Percentiles rank a stretch among this genome's conserved stretches.
Conservation (phyloP, 1,284 basidiomycete species). For the Abortiporus biennis region DNA sequence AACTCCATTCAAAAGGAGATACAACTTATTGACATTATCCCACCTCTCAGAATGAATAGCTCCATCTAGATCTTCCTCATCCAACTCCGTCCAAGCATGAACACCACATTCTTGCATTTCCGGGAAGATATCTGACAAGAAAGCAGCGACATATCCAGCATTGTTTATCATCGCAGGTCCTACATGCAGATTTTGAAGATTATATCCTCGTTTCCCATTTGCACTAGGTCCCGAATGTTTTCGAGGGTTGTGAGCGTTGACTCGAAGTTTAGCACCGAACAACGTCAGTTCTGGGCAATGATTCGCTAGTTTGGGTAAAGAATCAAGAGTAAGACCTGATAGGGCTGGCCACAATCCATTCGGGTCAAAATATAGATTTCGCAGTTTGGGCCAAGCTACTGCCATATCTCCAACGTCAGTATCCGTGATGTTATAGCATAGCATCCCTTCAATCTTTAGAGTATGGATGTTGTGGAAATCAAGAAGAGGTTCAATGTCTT, state of each 20-base stretch:
- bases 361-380: neutral
- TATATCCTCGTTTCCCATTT: neutral
- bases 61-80: too few species aligned
- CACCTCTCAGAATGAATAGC: too few species aligned
- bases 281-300: neutral
- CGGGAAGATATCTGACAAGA: conserved; percentile 1
- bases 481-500: too few species aligned
- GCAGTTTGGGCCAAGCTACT: neutral
- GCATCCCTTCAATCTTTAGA: neutral
- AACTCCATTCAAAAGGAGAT: too few species aligned
- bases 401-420: neutral
- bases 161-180: neutral
- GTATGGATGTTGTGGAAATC: neutral
- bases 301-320: neutral
- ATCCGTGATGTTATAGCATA: neutral
- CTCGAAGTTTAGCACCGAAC: neutral
- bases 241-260: neutral
- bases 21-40: too few species aligned
- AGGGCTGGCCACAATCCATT: neutral
- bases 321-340: neutral
- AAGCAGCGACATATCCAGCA: neutral
- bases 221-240: neutral
- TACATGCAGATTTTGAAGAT: neutral
- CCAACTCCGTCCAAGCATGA: too few species aligned
- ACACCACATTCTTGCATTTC: neutral